phyloP scores from a whole-genome alignment of 2,329 filamentous ascomycete genomes.

The Annulohypoxylon truncatum region DNA sequence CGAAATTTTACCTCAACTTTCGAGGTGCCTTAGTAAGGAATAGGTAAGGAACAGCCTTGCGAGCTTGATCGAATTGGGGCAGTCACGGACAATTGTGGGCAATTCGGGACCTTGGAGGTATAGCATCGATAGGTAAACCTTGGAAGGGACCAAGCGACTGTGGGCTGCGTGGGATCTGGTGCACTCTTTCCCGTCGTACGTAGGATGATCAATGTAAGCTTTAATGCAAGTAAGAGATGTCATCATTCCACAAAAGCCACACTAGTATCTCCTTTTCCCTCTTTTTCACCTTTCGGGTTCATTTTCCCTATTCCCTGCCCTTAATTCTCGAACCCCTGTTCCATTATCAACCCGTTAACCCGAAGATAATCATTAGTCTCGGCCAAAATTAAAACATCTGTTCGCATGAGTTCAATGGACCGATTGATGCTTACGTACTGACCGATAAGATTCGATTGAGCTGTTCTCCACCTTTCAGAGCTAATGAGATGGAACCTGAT shows the following conservation, averaged over 20 bases:
- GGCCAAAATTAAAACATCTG: background rate
- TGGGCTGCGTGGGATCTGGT: constrained; percentile 34
- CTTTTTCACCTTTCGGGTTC: constrained; percentile 3
- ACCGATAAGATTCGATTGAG: background rate
- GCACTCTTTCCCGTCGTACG: constrained; percentile 34
- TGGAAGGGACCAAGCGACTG: constrained; percentile 12
- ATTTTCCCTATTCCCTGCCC: background rate
- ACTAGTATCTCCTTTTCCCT: constrained; percentile 11
- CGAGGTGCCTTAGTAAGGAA: background rate
- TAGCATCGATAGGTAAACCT: constrained; percentile 34
- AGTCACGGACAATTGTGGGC: background rate
- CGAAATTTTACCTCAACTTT: constrained; percentile 25
- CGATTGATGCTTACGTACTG: background rate
- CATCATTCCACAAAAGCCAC: constrained; percentile 37
- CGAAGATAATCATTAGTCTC: background rate
- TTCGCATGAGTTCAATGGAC: background rate
- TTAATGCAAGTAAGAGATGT: constrained; percentile 36
- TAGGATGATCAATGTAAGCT: constrained; percentile 26
- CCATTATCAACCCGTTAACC: constrained; percentile 1
- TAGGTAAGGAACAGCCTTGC: constrained; percentile 22
- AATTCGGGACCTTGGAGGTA: background rate
- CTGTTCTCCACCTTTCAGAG: background rate
- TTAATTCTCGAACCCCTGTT: background rate
- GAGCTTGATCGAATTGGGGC: constrained; percentile 24
- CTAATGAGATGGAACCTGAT: constrained; percentile 22